Evolutionary conservation across 2,329 filamentous ascomycete genomes (phyloP), one percentile per base, ranked within the genome.

Genomic region (Pseudocercospora crystallina): DNA sequence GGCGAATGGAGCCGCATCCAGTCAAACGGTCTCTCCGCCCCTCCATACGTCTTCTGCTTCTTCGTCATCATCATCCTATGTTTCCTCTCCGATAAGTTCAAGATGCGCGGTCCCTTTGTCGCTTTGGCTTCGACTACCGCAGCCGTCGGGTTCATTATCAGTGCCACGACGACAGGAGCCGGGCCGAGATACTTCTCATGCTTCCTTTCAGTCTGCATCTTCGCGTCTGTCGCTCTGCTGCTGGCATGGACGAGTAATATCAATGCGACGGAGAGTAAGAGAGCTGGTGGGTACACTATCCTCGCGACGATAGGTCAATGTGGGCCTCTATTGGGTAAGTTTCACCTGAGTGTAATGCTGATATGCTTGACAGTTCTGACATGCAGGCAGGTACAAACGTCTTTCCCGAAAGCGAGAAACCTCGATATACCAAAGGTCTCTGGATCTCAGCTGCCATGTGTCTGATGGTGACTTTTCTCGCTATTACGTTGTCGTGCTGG

Each of bases 401-500:
- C 8, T 88, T 86, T 57, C 84, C 83, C 0, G 61, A 67, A 11
- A 63, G 51, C 5, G 74, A 80, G 38, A 68, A 65, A 9, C 78
- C 79, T 9, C 69, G 71, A 5, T 79, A 73, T 53, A 61, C 73
- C 1, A 82, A 79, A 2, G 84, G 85, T 0, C 79, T 79, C 68
- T 73, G 73, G 48, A 78, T 85, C 2, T 86, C 84, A 56, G 79
- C 83, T 0, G 77, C 73, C 0, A 81, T 87, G 36, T 85, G 84
- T 68, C 66, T 86, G 5, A 70, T 86, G 37, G 83, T 82, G 0
- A 79, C 75, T 0, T 51, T 77, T 0, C 64, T 87, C 5, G 81
- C 82, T 0, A 57, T 84, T 0, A 47, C 70, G 1, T 64, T 86
- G 35, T 75, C 83, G 5, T 70, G 72, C 5, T 66, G 85, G 15